Percentiles rank a stretch among this genome's conserved stretches.
Evolutionary conservation across 2,329 filamentous ascomycete species (phyloP).

Genomic region (Penicillium hesseltinei): DNA sequence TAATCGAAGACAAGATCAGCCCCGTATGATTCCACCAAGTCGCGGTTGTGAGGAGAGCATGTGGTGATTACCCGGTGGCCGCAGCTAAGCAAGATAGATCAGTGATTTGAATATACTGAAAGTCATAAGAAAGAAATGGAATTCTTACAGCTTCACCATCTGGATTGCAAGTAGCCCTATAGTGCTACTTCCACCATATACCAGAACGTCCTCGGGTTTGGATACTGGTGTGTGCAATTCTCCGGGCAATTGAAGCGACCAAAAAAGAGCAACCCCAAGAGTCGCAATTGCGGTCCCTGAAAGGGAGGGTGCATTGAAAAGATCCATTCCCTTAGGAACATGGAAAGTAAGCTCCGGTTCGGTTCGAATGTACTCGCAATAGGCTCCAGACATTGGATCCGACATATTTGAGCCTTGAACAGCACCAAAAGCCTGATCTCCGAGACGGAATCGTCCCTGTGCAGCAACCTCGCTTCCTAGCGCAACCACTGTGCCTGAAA

Average conservation of each 20-base stretch:
- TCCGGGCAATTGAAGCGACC: slow-evolving; percentile 23
- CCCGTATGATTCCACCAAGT: slow-evolving; percentile 35
- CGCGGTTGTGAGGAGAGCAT: slow-evolving; percentile 35
- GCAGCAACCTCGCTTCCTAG: slow-evolving; percentile 15
- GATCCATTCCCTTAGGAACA: slow-evolving; percentile 12
- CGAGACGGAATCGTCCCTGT: slow-evolving; percentile 23
- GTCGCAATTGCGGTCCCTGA: slow-evolving; percentile 25
- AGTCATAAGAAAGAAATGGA: neutral
- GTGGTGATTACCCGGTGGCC: slow-evolving; percentile 37
- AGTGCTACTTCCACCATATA: slow-evolving; percentile 25
- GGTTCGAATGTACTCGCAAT: slow-evolving; percentile 20
- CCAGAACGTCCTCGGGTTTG: slow-evolving; percentile 16
- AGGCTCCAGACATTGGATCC: slow-evolving; percentile 19
- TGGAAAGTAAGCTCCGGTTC: slow-evolving; percentile 20
- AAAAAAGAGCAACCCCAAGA: slow-evolving; percentile 24
- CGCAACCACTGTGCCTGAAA: slow-evolving; percentile 26
- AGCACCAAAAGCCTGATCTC: slow-evolving; percentile 39
- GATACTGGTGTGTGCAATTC: slow-evolving; percentile 8
- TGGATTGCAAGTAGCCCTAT: slow-evolving; percentile 24
- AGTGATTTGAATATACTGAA: neutral
- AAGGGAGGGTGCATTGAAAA: slow-evolving; percentile 10
- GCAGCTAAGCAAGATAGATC: slow-evolving; percentile 6
- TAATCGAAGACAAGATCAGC: slow-evolving; percentile 41
- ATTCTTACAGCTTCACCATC: slow-evolving; percentile 22
- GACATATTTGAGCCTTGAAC: slow-evolving; percentile 33